phyloP scores from a whole-genome alignment of 139 green algal genomes.

The Edaphochlamys debaryana region DNA sequence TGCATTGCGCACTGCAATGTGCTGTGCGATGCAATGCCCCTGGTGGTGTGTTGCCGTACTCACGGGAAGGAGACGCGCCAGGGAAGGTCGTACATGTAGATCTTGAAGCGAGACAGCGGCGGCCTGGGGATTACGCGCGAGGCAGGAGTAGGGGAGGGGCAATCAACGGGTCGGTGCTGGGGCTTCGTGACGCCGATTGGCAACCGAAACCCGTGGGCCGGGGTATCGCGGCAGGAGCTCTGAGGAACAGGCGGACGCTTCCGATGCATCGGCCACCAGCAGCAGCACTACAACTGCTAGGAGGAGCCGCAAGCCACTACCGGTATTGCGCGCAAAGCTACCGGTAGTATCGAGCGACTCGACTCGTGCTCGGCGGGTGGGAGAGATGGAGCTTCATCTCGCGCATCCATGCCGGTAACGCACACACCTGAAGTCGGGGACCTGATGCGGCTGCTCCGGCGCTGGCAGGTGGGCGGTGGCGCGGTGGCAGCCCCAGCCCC shows the following conservation, averaged over 20 bases:
- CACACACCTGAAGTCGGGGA: neutral
- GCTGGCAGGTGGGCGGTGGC: neutral
- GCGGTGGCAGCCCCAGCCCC: conserved; percentile 13
- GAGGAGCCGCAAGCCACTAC: neutral
- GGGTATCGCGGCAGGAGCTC: no score
- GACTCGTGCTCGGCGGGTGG: no score
- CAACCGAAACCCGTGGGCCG: no score
- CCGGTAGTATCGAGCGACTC: no score
- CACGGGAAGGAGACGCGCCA: conserved; percentile 42
- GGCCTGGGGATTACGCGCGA: neutral
- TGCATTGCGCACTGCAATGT: no score
- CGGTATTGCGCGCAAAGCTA: no score
- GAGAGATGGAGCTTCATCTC: no score
- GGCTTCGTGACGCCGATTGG: no score
- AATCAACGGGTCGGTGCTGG: no score
- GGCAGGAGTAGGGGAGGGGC: neutral
- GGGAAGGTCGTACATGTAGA: conserved; percentile 55
- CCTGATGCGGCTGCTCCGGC: neutral
- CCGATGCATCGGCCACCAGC: neutral
- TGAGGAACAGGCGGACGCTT: no score
- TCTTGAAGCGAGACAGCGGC: conserved; percentile 23
- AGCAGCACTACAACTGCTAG: neutral
- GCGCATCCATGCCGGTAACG: no score
- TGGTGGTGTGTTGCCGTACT: neutral
- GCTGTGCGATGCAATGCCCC: no score